phyloP scores from a whole-genome alignment of 768 basidiomycete genomes.

The Kwoniella mangroviensis region DNA sequence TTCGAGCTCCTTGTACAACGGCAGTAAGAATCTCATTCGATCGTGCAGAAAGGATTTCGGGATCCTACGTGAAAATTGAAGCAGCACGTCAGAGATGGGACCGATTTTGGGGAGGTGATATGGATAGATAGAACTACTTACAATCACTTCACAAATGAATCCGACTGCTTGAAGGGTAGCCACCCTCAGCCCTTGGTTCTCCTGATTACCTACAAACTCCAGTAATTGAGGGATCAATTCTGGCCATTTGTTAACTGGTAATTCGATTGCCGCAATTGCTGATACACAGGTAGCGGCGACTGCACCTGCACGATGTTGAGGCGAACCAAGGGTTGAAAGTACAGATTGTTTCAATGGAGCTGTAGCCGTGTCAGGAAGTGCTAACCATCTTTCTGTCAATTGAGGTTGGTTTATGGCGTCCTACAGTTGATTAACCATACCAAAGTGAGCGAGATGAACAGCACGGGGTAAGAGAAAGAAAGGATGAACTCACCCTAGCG shows the following conservation, averaged over 20 bases:
- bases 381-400: slow-evolving; percentile 78
- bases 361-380: slow-evolving; percentile 70
- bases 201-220: slow-evolving; percentile 77
- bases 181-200: slow-evolving; percentile 69
- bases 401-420: slow-evolving; percentile 75
- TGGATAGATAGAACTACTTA: slow-evolving; percentile 61
- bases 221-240: slow-evolving; percentile 87
- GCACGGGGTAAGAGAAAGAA: too few relatives aligned
- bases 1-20: slow-evolving; percentile 95
- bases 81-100: slow-evolving; percentile 69
- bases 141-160: slow-evolving; percentile 94
- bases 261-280: slow-evolving; percentile 90
- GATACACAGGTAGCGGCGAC: slow-evolving; percentile 93
- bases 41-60: slow-evolving; percentile 82
- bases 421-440: slow-evolving; percentile 58
- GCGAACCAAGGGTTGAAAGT: slow-evolving; percentile 78
- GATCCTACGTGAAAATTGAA: slow-evolving; percentile 66
- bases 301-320: slow-evolving; percentile 72
- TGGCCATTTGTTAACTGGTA: slow-evolving; percentile 84
- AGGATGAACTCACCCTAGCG: slow-evolving; percentile 71
- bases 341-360: slow-evolving; percentile 85
- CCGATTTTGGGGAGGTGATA: slow-evolving; percentile 67
- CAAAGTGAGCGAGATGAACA: too few relatives aligned
- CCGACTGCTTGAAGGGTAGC: slow-evolving; percentile 93
- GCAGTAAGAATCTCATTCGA: slow-evolving; percentile 98